Evolutionary conservation across 1,139 yeast genomes (phyloP).

Genomic region (Kodamaea arcana): DNA sequence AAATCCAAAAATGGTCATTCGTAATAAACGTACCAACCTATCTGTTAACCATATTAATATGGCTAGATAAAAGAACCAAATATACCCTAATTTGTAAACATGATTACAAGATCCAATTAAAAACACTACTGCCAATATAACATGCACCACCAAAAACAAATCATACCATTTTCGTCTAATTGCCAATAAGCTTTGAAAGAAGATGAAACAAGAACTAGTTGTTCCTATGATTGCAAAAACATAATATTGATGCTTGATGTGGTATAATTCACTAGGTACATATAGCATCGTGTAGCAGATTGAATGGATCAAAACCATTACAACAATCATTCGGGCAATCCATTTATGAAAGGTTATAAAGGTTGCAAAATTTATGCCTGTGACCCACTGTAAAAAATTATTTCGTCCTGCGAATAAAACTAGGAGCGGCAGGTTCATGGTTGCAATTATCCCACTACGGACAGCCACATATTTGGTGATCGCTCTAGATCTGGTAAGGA

Average conservation of each 20-base stretch:
- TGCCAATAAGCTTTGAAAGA: conserved; percentile 14
- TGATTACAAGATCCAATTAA: conserved; percentile 17
- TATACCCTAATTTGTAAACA: conserved; percentile 14
- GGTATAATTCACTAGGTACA: conserved; percentile 2
- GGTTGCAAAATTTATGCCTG: conserved; percentile 33
- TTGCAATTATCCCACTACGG: conserved; percentile 28
- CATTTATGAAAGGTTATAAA: conserved; percentile 35
- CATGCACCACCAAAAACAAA: conserved; percentile 15
- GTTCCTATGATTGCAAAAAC: conserved; percentile 30
- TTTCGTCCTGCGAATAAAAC: conserved; percentile 39
- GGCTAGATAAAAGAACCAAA: conserved; percentile 14
- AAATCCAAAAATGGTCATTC: conserved; percentile 15
- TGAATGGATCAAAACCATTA: conserved; percentile 29
- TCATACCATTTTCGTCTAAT: conserved; percentile 17
- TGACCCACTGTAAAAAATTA: conserved; percentile 36
- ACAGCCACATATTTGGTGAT: conserved; percentile 18
- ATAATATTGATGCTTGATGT: conserved; percentile 17
- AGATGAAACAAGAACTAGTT: conserved; percentile 25
- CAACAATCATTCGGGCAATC: conserved; percentile 28
- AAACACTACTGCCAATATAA: conserved; percentile 15
- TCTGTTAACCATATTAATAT: conserved; percentile 19
- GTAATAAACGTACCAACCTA: conserved; percentile 12
- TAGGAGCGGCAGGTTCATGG: conserved; percentile 20
- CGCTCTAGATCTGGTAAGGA: conserved; percentile 4
- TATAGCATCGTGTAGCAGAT: conserved; percentile 28